Evolutionary conservation across 139 green algal species (phyloP).

Genomic region (Chlorella ohadii): DNA sequence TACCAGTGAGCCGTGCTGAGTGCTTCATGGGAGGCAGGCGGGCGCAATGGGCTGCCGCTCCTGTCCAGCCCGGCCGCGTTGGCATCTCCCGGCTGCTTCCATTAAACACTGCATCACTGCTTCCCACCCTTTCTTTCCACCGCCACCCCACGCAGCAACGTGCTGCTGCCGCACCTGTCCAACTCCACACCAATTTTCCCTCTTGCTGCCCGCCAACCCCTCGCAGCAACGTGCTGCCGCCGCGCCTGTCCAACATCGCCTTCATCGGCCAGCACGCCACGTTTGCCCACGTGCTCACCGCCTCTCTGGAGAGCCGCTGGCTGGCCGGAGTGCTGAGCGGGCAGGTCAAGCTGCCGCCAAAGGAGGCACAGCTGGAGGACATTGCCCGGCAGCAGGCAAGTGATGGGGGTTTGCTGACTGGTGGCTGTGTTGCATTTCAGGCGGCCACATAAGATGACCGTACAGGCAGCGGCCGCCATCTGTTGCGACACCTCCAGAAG

Average conservation of each 20-base stretch:
- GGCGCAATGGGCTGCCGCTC: no score
- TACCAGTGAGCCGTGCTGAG: constrained; percentile 8
- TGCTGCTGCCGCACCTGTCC: background rate
- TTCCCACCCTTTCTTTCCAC: no score
- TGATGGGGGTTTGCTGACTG: background rate
- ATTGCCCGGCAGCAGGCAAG: background rate
- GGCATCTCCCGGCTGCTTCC: no score
- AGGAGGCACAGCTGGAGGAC: background rate
- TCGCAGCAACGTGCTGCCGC: constrained; percentile 25
- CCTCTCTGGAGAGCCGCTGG: constrained; percentile 24
- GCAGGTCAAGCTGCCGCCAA: background rate
- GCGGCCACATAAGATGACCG: no score
- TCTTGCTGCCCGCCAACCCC: no score
- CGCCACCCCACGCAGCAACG: no score
- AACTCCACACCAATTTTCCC: background rate
- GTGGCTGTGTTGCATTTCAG: background rate
- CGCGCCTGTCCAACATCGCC: constrained; percentile 9
- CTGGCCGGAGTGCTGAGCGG: background rate
- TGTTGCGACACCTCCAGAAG: no score
- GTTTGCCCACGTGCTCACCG: constrained; percentile 13
- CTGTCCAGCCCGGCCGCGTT: no score
- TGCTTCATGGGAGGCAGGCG: no score
- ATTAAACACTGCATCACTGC: no score
- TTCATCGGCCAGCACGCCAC: constrained; percentile 17
- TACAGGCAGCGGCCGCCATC: no score